Percentiles rank a stretch among this genome's conserved stretches.
Conservation (phyloP, 257 asterid species). For the Cynanchum wilfordii region DNA sequence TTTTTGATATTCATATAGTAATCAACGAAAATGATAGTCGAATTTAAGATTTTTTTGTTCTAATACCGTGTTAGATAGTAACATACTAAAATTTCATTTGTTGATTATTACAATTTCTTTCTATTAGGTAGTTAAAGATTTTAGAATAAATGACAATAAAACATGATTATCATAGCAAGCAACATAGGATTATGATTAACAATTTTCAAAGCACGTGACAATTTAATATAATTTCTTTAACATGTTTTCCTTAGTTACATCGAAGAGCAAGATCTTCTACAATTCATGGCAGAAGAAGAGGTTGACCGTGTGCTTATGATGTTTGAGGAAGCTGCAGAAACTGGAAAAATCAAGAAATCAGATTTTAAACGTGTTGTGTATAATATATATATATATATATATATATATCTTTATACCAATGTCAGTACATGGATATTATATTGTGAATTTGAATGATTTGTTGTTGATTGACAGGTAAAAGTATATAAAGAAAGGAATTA, state of each 20-base stretch:
- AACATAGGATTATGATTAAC: no score
- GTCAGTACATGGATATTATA: conserved; percentile 19
- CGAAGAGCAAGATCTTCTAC: conserved; percentile 60
- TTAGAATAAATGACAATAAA: no score
- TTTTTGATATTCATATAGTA: no score
- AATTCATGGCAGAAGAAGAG: conserved; percentile 58
- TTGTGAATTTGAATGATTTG: not conserved
- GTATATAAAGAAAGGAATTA: conserved; percentile 24
- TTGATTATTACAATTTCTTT: no score
- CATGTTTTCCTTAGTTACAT: conserved; percentile 40
- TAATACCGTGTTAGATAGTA: no score
- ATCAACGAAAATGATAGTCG: no score
- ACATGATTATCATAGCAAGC: not conserved
- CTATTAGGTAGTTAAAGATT: no score
- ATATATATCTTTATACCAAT: not conserved
- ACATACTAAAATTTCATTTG: no score
- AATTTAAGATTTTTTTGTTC: no score
- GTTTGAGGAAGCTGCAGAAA: conserved; percentile 61
- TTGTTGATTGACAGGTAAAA: conserved; percentile 15
- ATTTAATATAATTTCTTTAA: not conserved
- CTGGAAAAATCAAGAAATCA: conserved; percentile 50
- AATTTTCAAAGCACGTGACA: not conserved
- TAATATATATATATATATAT: conserved; percentile 12
- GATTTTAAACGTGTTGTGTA: conserved; percentile 69
- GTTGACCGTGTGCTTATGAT: conserved; percentile 53